Base-by-base conservation (phyloP, 768 basidiomycete species). In the Scleroderma citrinum region DNA sequence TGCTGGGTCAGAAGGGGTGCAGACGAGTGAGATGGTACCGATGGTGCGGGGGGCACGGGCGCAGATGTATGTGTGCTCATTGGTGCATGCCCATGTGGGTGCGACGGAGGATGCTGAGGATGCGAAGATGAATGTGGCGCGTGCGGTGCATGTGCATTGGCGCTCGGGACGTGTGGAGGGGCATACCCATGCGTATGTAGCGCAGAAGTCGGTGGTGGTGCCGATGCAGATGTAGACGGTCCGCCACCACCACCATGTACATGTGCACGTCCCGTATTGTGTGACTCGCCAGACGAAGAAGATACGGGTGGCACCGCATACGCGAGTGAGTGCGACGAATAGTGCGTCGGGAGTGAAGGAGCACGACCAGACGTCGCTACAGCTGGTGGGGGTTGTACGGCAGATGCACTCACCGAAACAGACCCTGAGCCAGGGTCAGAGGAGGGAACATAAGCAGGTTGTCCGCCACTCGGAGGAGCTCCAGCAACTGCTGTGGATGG, bases 1-100 rank as follows among this genome's bases (percentile, higher is more conserved):
- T n/a, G n/a, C n/a, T n/a, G n/a, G n/a, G 49, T 50, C 10, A 49
- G 53, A 19, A 59, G 51, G 40, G 63, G 51, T 4, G 50, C 35
- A 20, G 47, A 42, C n/a, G n/a, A n/a, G n/a, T n/a, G n/a, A 21
- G 51, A 30, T 17, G 43, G 24, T 30, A 30, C 34, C 7, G 26
- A n/a, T 30, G 39, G 14, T 14, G 39, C 19, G n/a, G n/a, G n/a
- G 21, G 19, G 21, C 19, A 14, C 39, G 16, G 21, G 11, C 6
- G 19, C 39, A 10, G 54, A 51, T 16, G n/a, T 4, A 8, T n/a
- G n/a, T n/a, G n/a, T n/a, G n/a, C n/a, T n/a, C n/a, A n/a, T n/a
- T n/a, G 42, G n/a, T 6, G 49, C 46, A 20, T 46, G 43, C 16
- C 31, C 8, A 30, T 56, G 42, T 4, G 56, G 30, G 29, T 46